Evolutionary conservation across 805 yeast species (phyloP).

Genomic region (Yarrowia sp.): DNA sequence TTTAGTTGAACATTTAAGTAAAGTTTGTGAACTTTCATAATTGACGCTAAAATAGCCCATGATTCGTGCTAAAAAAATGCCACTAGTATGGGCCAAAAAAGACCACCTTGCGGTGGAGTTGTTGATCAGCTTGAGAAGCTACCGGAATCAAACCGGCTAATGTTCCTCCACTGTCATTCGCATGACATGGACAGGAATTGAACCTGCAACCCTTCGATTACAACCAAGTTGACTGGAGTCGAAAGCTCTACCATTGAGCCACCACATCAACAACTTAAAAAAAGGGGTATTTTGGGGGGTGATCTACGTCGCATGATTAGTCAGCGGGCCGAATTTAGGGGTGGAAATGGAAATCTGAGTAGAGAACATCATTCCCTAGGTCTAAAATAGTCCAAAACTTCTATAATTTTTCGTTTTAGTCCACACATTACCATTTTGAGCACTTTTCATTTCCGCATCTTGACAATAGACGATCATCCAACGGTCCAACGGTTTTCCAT

Average conservation of each 20-base stretch:
- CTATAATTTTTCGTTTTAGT: too few relatives aligned
- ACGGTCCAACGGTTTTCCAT: too few relatives aligned
- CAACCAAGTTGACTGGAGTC: conserved; percentile 60
- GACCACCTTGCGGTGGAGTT: neutral
- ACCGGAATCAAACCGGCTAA: conserved; percentile 38
- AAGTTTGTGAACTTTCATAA: too few relatives aligned
- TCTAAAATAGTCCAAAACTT: too few relatives aligned
- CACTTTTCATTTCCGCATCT: too few relatives aligned
- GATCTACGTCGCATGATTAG: conserved; percentile 12
- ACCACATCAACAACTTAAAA: conserved; percentile 50
- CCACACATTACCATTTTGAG: too few relatives aligned
- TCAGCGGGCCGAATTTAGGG: neutral
- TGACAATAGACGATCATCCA: too few relatives aligned
- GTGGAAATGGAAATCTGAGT: neutral
- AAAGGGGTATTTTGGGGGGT: neutral
- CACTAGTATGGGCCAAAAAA: neutral
- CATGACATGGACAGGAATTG: conserved; percentile 78
- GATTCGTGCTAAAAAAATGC: too few relatives aligned
- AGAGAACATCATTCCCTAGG: too few relatives aligned
- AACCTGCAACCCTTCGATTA: conserved; percentile 81
- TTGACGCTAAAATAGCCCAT: too few relatives aligned
- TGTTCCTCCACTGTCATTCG: conserved; percentile 36
- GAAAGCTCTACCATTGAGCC: conserved; percentile 84
- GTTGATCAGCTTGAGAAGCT: conserved; percentile 38
- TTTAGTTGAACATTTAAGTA: too few relatives aligned